These are phyloP conservation scores for Aspergillus saccharolyticus DNA, from an alignment of 495 filamentous ascomycete genomes.

Conservation along the genomic window DNA sequence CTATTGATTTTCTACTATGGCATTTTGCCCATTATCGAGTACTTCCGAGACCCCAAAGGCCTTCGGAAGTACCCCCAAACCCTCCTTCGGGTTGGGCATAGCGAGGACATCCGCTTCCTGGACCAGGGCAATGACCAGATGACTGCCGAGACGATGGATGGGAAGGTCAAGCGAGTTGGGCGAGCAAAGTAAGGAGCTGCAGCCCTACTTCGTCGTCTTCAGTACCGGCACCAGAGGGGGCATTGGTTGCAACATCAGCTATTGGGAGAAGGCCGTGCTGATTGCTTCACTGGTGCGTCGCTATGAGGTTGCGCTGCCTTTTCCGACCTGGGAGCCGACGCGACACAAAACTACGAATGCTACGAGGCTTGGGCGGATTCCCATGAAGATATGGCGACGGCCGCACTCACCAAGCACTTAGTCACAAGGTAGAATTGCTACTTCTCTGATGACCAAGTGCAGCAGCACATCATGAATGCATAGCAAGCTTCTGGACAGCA, in stretches of 20 bases:
- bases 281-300: conserved; percentile 33
- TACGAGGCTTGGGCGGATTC: background rate
- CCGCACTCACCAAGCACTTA: too few species aligned
- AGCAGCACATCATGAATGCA: too few species aligned
- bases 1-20: background rate
- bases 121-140: conserved; percentile 36
- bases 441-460: too few species aligned
- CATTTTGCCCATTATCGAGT: conserved; percentile 24
- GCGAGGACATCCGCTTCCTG: conserved; percentile 36
- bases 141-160: conserved; percentile 26
- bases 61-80: conserved; percentile 40
- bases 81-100: conserved; percentile 35
- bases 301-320: conserved; percentile 26
- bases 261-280: conserved; percentile 34
- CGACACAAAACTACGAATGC: background rate
- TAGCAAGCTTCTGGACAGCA: too few species aligned
- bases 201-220: conserved; percentile 37
- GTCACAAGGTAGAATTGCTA: too few species aligned
- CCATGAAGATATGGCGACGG: background rate
- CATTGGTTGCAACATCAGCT: conserved; percentile 42
- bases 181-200: conserved; percentile 26
- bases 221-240: conserved; percentile 35
- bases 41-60: conserved; percentile 35
- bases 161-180: conserved; percentile 27
- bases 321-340: background rate